These are phyloP conservation scores for Kockiozyma suomiensis DNA, from an alignment of 805 yeast genomes.

Conservation along the genomic window DNA sequence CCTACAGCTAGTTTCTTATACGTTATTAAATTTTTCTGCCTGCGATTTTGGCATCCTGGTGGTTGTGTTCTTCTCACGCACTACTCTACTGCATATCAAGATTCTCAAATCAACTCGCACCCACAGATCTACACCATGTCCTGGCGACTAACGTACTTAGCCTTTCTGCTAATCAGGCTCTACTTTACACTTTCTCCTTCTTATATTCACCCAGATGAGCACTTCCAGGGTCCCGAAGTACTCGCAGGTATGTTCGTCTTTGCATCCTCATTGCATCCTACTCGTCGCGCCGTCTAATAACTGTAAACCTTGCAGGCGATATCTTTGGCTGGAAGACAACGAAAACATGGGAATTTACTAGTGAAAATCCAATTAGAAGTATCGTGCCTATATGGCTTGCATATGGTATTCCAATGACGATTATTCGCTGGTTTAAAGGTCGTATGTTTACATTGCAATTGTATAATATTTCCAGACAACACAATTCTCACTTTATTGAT, in stretches of 20 bases:
- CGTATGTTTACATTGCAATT: constrained; percentile 12
- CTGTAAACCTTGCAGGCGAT: constrained; percentile 25
- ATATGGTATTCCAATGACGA: constrained; percentile 66
- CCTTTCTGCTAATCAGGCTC: constrained; percentile 46
- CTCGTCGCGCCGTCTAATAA: background rate
- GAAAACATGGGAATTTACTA: constrained; percentile 83
- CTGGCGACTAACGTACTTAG: constrained; percentile 31
- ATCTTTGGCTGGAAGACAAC: constrained; percentile 51
- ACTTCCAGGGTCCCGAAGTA: constrained; percentile 86
- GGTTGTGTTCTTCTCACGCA: too few species aligned
- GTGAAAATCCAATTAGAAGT: constrained; percentile 66
- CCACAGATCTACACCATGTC: constrained; percentile 14
- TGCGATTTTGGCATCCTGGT: too few species aligned
- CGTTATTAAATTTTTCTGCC: too few species aligned
- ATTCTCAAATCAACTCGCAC: background rate
- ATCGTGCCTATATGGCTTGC: constrained; percentile 64
- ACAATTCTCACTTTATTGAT: background rate
- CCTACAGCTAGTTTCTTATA: background rate
- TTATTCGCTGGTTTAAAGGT: constrained; percentile 31
- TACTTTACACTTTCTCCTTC: constrained; percentile 68
- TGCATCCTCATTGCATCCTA: background rate
- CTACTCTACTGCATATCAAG: background rate
- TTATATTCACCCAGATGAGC: constrained; percentile 97
- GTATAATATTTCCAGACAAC: background rate
- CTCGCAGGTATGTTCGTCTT: constrained; percentile 47